Conservation (phyloP, 495 filamentous ascomycete species). For the Pyrenopolyporus hunteri region DNA sequence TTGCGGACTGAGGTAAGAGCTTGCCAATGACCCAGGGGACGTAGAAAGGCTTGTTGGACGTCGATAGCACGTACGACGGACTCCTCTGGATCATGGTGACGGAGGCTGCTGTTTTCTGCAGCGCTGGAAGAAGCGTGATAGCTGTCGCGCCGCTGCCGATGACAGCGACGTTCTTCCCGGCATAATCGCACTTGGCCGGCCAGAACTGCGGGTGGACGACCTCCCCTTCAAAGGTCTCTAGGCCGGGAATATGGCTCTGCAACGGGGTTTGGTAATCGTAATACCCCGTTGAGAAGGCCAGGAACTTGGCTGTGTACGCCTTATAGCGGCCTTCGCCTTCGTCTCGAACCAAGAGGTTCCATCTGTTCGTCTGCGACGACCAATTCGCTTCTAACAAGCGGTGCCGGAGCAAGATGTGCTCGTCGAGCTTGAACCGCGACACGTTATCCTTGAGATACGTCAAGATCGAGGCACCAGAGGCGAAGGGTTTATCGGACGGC, state of each 20-base stretch:
- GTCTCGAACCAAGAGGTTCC: slow-evolving; percentile 62
- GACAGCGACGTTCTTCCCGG: slow-evolving; percentile 59
- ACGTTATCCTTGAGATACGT: slow-evolving; percentile 65
- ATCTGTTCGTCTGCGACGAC: slow-evolving; percentile 62
- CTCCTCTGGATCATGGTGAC: slow-evolving; percentile 65
- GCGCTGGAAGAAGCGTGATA: slow-evolving; percentile 58
- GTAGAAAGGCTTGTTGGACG: no score
- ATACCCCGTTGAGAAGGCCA: slow-evolving; percentile 70
- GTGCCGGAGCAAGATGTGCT: slow-evolving; percentile 65
- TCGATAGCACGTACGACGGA: slow-evolving; percentile 66
- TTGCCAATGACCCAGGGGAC: no score
- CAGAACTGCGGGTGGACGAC: slow-evolving; percentile 68
- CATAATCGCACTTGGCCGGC: slow-evolving; percentile 57
- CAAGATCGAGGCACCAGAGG: slow-evolving; percentile 65
- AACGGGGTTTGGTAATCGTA: slow-evolving; percentile 71
- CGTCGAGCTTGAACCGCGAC: slow-evolving; percentile 65
- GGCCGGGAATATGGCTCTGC: background rate
- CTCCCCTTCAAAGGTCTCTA: background rate
- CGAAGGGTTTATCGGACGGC: slow-evolving; percentile 55
- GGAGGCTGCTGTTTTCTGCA: slow-evolving; percentile 54
- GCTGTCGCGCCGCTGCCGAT: slow-evolving; percentile 66
- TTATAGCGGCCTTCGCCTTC: slow-evolving; percentile 47
- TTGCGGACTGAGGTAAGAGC: no score
- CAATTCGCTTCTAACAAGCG: slow-evolving; percentile 63
- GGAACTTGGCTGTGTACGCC: slow-evolving; percentile 58